Evolutionary conservation across 352 stramenopile genomes (phyloP).

Genomic region (Phytophthora fragariae): DNA sequence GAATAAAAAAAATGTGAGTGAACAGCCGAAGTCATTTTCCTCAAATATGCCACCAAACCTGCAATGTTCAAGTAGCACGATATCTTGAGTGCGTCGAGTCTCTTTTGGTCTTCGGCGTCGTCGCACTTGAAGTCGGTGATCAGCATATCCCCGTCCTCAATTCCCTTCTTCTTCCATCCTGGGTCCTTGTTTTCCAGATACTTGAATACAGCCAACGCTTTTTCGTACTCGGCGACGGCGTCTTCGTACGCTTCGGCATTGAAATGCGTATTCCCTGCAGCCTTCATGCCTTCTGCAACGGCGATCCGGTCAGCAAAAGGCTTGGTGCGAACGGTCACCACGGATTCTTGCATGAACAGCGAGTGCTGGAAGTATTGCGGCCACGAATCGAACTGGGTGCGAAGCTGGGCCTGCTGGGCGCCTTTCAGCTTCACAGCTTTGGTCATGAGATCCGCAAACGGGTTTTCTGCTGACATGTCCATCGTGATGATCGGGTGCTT

Average conservation of each 20-base stretch:
- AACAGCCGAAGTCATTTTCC: neutral
- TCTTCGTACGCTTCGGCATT: slow-evolving; percentile 59
- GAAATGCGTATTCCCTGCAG: slow-evolving; percentile 70
- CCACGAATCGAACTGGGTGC: slow-evolving; percentile 78
- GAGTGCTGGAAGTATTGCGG: slow-evolving; percentile 89
- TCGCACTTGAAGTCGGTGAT: slow-evolving; percentile 66
- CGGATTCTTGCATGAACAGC: slow-evolving; percentile 88
- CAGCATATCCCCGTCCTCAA: slow-evolving; percentile 80
- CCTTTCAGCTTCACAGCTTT: slow-evolving; percentile 89
- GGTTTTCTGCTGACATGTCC: slow-evolving; percentile 71
- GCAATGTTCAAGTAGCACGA: slow-evolving; percentile 88
- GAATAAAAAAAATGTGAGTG: neutral
- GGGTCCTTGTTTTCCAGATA: slow-evolving; percentile 82
- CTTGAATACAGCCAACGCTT: slow-evolving; percentile 85
- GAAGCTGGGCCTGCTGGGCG: slow-evolving; percentile 81
- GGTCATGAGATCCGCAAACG: slow-evolving; percentile 86
- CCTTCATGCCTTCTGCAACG: slow-evolving; percentile 75
- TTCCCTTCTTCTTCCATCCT: slow-evolving; percentile 89
- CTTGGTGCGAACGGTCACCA: slow-evolving; percentile 51
- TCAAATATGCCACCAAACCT: slow-evolving; percentile 38
- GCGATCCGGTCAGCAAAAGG: slow-evolving; percentile 63
- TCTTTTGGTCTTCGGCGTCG: slow-evolving; percentile 46
- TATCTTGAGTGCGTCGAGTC: slow-evolving; percentile 63
- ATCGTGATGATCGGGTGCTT: slow-evolving; percentile 36
- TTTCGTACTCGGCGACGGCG: slow-evolving; percentile 85